Conservation (phyloP, 768 basidiomycete genomes). For the Lactifluus subvellereus region DNA sequence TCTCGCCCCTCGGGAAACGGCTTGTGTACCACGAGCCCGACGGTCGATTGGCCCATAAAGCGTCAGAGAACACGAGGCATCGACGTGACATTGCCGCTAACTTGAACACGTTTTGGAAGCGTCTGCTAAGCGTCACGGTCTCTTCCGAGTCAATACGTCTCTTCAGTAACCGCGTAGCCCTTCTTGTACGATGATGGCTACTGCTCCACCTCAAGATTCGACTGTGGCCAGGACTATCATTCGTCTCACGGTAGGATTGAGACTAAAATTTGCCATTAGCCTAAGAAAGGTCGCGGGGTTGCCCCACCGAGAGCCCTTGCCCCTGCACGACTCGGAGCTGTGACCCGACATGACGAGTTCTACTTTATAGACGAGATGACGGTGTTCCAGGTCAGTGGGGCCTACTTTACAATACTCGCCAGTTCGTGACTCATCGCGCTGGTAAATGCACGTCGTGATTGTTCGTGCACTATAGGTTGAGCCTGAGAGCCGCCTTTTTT, state of each 20-base stretch:
- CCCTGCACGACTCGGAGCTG: background rate
- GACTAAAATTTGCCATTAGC: background rate
- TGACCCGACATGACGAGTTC: conserved; percentile 14
- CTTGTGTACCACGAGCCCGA: background rate
- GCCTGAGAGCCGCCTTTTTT: conserved; percentile 19
- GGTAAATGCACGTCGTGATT: background rate
- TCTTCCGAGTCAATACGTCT: background rate
- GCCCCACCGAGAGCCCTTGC: background rate
- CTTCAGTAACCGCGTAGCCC: too few species aligned
- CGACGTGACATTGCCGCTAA: background rate
- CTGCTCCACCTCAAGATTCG: background rate
- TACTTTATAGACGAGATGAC: conserved; percentile 21
- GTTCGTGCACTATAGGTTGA: background rate
- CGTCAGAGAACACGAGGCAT: conserved; percentile 13
- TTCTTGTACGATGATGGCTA: conserved; percentile 1
- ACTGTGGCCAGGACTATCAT: conserved; percentile 1
- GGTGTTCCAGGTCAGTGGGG: conserved; percentile 16
- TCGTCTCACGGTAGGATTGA: background rate
- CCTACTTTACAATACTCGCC: background rate
- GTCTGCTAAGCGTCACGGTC: too few species aligned
- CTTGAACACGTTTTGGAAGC: background rate
- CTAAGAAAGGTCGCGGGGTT: background rate
- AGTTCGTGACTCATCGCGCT: background rate
- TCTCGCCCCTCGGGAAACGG: too few species aligned
- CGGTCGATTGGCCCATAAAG: background rate